Base-by-base conservation (phyloP, 352 stramenopile species). In the Lagenidium giganteum region DNA sequence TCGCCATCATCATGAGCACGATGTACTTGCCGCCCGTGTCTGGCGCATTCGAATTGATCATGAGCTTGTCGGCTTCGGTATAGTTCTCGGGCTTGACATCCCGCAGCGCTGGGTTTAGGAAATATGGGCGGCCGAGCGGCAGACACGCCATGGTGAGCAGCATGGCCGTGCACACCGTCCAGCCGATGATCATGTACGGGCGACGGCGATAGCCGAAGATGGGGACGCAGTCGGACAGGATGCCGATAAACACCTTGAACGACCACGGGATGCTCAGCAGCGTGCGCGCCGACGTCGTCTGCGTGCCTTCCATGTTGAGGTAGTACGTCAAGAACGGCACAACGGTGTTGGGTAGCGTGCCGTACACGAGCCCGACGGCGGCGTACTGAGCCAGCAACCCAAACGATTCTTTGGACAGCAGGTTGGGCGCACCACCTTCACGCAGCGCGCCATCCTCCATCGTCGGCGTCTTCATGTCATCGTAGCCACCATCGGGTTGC, bases 121-220 rank as follows among this genome's bases (percentile, higher is more conserved):
- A 70, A 39, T 61, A 70, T 11, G 61, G 46, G 4, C 43, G 13
- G 11, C 42, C 44, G 34, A 70, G 47, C 16, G 33, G 34, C 43
- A 54, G 47, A 29, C 59, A 33, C 5, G 52, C 61, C 61, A 67
- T 66, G 37, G 57, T 13, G 27, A 54, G 49, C 17, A 70, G 43
- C 30, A 47, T 49, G 20, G 60, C 4, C 3, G 38, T 28, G 8
- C 44, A 52, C 34, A 61, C 24, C 5, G 40, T 44, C 62, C 62
- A 72, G 20, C 62, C 62, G 17, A 72, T 23, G 16, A 68, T 61
- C 49, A 72, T 67, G 38, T 64, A 72, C 22, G 62, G 60, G n/a
- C 61, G 61, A 41, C 62, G 57, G 24, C 62, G 62, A 39, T 61
- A 69, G 23, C 62, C 62, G 37, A 54, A 55, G 48, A 72, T 69